Percentiles rank a stretch among this genome's conserved stretches.
These are phyloP conservation scores for Pulicaria dysenterica DNA, from an alignment of 129 eudicot genomes.

Conservation along the genomic window DNA sequence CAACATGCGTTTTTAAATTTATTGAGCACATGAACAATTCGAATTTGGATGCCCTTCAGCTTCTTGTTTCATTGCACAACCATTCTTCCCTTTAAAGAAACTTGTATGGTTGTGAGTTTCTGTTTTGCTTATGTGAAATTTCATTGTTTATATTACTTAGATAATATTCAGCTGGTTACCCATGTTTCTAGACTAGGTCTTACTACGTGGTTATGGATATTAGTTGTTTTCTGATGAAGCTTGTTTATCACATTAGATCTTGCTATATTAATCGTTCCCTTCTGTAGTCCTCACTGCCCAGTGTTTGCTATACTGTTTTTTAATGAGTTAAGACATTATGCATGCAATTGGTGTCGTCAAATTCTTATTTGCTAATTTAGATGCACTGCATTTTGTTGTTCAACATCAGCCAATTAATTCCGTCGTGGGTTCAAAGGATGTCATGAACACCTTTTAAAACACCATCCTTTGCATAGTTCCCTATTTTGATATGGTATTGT, in stretches of 20 bases:
- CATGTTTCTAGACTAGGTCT: background rate
- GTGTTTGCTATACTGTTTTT: background rate
- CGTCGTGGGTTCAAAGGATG: background rate
- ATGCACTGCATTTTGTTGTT: slow-evolving; percentile 5
- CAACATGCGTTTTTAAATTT: background rate
- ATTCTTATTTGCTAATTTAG: slow-evolving; percentile 16
- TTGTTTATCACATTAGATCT: background rate
- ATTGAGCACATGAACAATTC: slow-evolving; percentile 1
- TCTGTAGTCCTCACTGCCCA: background rate
- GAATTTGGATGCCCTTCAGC: slow-evolving; percentile 18
- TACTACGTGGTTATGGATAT: background rate
- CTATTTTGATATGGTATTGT: slow-evolving; percentile 14
- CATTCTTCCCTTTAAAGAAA: background rate
- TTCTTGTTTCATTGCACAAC: background rate
- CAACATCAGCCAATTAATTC: background rate
- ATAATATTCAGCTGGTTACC: slow-evolving; percentile 6
- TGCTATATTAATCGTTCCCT: background rate
- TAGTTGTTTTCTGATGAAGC: background rate
- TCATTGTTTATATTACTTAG: background rate
- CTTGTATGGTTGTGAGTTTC: slow-evolving; percentile 7
- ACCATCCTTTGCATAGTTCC: background rate
- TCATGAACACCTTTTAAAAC: background rate
- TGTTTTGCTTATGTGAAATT: background rate
- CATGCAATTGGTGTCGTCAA: slow-evolving; percentile 3
- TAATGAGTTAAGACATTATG: slow-evolving; percentile 13